Conservation (phyloP, 257 asterid species). For the Mitragyna speciosa region DNA sequence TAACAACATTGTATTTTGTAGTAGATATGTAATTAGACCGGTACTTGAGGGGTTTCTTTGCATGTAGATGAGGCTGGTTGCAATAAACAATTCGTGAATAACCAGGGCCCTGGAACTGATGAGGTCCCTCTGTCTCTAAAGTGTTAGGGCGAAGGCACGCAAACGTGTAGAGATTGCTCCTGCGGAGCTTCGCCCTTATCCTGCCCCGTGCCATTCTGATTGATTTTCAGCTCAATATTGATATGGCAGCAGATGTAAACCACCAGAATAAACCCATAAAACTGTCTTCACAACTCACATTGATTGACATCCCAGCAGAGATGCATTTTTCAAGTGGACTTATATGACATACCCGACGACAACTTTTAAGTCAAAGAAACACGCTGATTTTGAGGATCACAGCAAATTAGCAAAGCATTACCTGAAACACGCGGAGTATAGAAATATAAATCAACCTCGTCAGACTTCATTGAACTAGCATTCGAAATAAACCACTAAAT, state of each 20-base stretch:
- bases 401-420: neutral
- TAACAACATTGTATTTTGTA: slow-evolving; percentile 78
- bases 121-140: slow-evolving; percentile 45
- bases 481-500: neutral
- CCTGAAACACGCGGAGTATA: neutral
- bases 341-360: neutral
- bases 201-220: slow-evolving; percentile 65
- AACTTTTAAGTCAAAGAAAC: neutral
- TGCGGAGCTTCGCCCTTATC: slow-evolving; percentile 65
- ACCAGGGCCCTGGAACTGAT: slow-evolving; percentile 69
- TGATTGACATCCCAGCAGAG: neutral
- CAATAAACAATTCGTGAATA: slow-evolving; percentile 75
- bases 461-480: neutral
- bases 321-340: neutral
- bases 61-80: slow-evolving; percentile 75
- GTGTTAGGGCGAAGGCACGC: slow-evolving; percentile 57
- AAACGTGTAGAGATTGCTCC: slow-evolving; percentile 85
- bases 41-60: slow-evolving; percentile 63
- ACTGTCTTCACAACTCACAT: slow-evolving; percentile 24
- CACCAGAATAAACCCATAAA: slow-evolving; percentile 31
- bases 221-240: slow-evolving; percentile 25
- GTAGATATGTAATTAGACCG: slow-evolving; percentile 81
- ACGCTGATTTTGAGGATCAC: neutral
- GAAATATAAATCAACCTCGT: neutral
- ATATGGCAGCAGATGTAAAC: slow-evolving; percentile 21